Percentiles rank a stretch among this genome's conserved stretches.
Evolutionary conservation across 495 filamentous ascomycete species (phyloP).

Genomic region (Cairneyella variabilis): DNA sequence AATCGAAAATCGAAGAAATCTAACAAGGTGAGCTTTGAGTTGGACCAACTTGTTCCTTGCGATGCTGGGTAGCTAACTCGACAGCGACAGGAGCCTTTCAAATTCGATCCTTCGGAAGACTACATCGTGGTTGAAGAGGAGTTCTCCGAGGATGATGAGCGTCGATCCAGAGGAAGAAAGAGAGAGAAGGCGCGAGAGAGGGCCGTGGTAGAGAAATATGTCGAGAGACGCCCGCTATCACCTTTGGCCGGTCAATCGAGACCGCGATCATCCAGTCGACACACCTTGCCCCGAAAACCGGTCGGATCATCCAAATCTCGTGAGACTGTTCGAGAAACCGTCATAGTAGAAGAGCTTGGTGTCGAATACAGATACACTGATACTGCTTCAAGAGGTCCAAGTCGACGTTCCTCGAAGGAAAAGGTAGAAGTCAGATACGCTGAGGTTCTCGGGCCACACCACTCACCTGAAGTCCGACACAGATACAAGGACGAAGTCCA

Average conservation of each 20-base stretch:
- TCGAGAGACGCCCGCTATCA: background rate
- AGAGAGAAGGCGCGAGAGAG: background rate
- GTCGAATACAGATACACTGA: too few relatives aligned
- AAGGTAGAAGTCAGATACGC: too few relatives aligned
- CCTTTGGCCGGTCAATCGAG: too few relatives aligned
- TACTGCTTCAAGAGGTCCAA: too few relatives aligned
- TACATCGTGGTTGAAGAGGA: constrained; percentile 7
- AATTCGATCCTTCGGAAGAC: background rate
- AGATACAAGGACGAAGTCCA: background rate
- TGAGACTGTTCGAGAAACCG: background rate
- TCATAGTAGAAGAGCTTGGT: too few relatives aligned
- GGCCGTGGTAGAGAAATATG: background rate
- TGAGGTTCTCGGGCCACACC: too few relatives aligned
- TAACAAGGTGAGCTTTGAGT: background rate
- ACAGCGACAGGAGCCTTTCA: background rate
- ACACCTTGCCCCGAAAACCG: background rate
- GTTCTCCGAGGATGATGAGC: background rate
- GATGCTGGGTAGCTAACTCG: background rate
- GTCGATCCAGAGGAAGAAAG: background rate
- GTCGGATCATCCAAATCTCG: background rate
- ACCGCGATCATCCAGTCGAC: background rate
- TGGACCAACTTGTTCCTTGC: background rate
- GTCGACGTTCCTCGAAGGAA: too few relatives aligned
- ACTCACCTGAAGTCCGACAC: too few relatives aligned
- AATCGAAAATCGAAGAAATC: background rate